Base-by-base conservation (phyloP, 805 yeast genomes). In the Hanseniaspora meyeri region DNA sequence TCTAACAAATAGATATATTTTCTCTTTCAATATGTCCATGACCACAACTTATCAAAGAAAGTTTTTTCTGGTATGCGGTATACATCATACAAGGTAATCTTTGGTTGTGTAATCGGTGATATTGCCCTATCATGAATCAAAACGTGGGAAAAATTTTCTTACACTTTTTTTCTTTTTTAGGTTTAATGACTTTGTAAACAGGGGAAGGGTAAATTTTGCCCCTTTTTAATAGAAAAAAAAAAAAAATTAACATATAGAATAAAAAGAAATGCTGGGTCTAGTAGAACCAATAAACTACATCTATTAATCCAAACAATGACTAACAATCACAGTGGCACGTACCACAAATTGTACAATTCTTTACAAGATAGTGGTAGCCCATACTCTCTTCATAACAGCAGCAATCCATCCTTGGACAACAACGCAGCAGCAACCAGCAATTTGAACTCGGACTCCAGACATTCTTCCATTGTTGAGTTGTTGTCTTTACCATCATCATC, bases 381-480 rank as follows among this genome's bases (percentile, higher is more conserved):
- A 14, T 19, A 24, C 14, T 32, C 27, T 9, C 20, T 37, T 38
- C 48, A 51, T 14, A 43, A 34, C 27, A 19, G 17, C 17, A 43
- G 55, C 17, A 36, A n/a, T 24, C 17, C 7, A 1, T 45, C 49
- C 7, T 10, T 39, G n/a, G 49, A 39, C 34, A 37, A 46, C 31
- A 45, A 20, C 24, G n/a, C 24, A 4, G 10, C 37, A 24, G 19
- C 34, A 31, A 49, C 46, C 49, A 17, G 11, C 14, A 48, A 52
- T 24, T 8, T 27, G 2, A 46, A 34, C 3, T 34, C 50, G 16
- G 57, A 53, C 37, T 53, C 57, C 6, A 45, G 57, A 53, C 57
- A 53, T 29, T 53, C 57, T 19, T 53, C 57, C 17, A 53, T 53
- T n/a, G 51, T 53, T 8, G 57, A 53, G 31, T 31, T 53, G 16